phyloP scores from a whole-genome alignment of 2,329 filamentous ascomycete genomes.

The Phialemoniopsis sp. region DNA sequence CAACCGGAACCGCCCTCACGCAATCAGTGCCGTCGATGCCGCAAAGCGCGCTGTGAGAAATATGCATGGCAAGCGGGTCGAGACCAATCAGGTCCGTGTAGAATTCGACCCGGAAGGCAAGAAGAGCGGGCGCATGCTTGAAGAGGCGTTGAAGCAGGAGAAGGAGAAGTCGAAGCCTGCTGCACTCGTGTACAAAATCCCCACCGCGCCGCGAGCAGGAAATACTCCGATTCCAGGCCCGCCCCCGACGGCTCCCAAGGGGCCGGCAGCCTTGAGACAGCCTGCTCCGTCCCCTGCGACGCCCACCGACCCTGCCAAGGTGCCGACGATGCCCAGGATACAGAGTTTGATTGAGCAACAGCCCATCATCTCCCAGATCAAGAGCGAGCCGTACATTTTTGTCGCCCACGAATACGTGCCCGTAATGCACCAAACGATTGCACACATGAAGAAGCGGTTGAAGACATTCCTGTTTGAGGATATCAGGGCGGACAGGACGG shows the following conservation, averaged over 20 bases:
- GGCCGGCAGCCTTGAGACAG: slow-evolving; percentile 60
- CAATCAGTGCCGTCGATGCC: slow-evolving; percentile 69
- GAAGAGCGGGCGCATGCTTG: slow-evolving; percentile 74
- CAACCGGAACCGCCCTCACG: slow-evolving; percentile 42
- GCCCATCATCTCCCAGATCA: slow-evolving; percentile 64
- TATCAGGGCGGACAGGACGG: slow-evolving; percentile 77
- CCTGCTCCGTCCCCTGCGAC: slow-evolving; percentile 14
- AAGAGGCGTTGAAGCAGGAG: slow-evolving; percentile 67
- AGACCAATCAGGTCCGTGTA: slow-evolving; percentile 72
- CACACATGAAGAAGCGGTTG: slow-evolving; percentile 85
- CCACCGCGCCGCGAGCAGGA: slow-evolving; percentile 23
- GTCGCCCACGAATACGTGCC: slow-evolving; percentile 85
- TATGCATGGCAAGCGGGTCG: slow-evolving; percentile 76
- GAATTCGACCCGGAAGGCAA: slow-evolving; percentile 86
- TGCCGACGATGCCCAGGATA: slow-evolving; percentile 39
- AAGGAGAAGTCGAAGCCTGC: slow-evolving; percentile 43
- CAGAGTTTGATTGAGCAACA: slow-evolving; percentile 60
- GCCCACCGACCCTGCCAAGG: slow-evolving; percentile 29
- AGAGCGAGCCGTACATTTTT: slow-evolving; percentile 83
- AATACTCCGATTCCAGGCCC: slow-evolving; percentile 50
- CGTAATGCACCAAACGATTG: slow-evolving; percentile 77
- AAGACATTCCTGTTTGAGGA: slow-evolving; percentile 79
- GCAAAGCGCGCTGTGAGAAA: slow-evolving; percentile 76
- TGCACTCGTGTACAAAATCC: slow-evolving; percentile 13
- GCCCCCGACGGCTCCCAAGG: slow-evolving; percentile 82